phyloP scores from a whole-genome alignment of 2,329 filamentous ascomycete genomes.

The Paecilomyces variotii region DNA sequence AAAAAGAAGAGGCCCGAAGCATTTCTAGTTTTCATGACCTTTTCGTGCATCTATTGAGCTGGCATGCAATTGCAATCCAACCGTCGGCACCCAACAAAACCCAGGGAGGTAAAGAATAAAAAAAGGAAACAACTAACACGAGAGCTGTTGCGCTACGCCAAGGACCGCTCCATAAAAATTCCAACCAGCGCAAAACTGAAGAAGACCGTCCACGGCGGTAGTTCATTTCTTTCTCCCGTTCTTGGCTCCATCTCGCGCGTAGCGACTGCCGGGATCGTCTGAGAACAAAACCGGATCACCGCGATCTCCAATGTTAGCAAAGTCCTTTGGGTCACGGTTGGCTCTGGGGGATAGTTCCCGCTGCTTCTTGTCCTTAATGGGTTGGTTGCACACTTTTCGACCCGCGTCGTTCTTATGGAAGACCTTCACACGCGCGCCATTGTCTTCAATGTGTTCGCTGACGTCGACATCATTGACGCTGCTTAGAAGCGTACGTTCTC shows the following conservation, averaged over 20 bases:
- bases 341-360: constrained; percentile 59
- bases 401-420: constrained; percentile 61
- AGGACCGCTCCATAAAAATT: neutral
- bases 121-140: neutral
- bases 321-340: constrained; percentile 62
- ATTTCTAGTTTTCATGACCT: neutral
- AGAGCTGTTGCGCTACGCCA: neutral
- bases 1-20: neutral
- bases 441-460: constrained; percentile 47
- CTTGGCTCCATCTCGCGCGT: constrained; percentile 9
- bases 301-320: constrained; percentile 75
- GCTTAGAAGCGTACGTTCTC: constrained; percentile 79
- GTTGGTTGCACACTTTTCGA: constrained; percentile 37
- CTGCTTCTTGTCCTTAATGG: constrained; percentile 21
- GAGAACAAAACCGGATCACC: constrained; percentile 74
- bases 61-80: neutral
- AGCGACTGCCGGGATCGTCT: constrained; percentile 45
- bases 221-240: neutral
- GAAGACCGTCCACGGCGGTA: neutral
- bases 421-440: constrained; percentile 59
- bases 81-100: neutral
- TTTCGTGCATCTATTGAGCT: neutral
- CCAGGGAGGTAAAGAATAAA: neutral
- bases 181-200: neutral
- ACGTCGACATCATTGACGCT: constrained; percentile 68